These are phyloP conservation scores for Taiozyma onychis DNA, from an alignment of 1,139 yeast species.

Conservation along the genomic window DNA sequence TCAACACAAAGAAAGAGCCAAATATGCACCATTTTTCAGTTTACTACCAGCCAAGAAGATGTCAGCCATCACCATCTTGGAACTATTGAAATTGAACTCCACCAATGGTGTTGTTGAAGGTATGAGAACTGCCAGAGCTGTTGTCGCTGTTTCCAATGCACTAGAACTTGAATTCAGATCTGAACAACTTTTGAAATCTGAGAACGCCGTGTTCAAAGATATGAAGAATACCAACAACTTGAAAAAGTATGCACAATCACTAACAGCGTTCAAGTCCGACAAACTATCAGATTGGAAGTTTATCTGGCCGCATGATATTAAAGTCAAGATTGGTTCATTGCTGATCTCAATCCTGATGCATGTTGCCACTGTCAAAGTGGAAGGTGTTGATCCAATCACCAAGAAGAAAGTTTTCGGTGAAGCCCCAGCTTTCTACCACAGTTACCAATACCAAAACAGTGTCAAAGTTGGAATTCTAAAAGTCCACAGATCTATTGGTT, in stretches of 20 bases:
- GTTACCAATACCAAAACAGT: constrained; percentile 77
- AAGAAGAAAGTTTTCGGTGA: constrained; percentile 58
- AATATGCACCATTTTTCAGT: constrained; percentile 74
- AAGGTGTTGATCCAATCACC: constrained; percentile 74
- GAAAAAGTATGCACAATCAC: constrained; percentile 30
- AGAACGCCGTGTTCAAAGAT: constrained; percentile 42
- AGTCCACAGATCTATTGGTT: constrained; percentile 63
- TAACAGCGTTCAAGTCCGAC: constrained; percentile 27
- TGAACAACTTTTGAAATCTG: constrained; percentile 53
- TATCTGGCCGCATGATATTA: constrained; percentile 60
- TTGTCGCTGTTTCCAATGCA: constrained; percentile 76
- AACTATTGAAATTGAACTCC: constrained; percentile 66
- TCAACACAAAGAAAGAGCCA: constrained; percentile 46
- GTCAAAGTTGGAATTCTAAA: constrained; percentile 77
- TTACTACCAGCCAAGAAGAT: constrained; percentile 73
- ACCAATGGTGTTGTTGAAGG: constrained; percentile 81
- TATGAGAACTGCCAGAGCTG: constrained; percentile 80
- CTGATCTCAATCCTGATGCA: constrained; percentile 70
- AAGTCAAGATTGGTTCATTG: constrained; percentile 80
- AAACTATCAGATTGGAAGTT: constrained; percentile 32
- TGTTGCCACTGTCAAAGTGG: constrained; percentile 76
- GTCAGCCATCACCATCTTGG: constrained; percentile 80
- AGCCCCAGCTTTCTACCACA: constrained; percentile 90
- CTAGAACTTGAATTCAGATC: constrained; percentile 80
- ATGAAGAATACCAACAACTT: constrained; percentile 28